These are phyloP conservation scores for Thalassiosira oceanica DNA, from an alignment of 352 stramenopile species.

Conservation along the genomic window DNA sequence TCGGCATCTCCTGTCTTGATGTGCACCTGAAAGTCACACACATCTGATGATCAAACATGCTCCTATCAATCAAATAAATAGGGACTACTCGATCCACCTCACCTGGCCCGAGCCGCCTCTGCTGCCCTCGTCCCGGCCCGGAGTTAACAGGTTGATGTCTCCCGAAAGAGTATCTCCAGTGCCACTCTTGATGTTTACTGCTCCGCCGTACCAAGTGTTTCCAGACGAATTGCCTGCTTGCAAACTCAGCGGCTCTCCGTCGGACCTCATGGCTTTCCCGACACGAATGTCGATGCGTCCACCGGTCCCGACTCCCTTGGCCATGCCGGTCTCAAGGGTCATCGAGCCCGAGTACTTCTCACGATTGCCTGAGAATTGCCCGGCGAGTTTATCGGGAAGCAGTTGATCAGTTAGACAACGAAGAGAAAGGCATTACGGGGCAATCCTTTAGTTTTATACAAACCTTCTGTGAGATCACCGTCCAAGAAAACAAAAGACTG, in stretches of 20 bases:
- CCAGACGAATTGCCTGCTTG: constrained; percentile 10
- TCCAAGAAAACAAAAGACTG: too few species aligned
- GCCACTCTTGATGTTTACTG: constrained; percentile 19
- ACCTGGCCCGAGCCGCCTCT: constrained; percentile 6
- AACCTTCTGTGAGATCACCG: too few species aligned
- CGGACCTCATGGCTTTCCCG: constrained; percentile 1
- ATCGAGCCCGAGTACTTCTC: constrained; percentile 14
- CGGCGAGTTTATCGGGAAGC: too few species aligned
- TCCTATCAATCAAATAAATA: too few species aligned
- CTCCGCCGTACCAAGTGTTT: constrained; percentile 8
- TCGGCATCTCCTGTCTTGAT: too few species aligned
- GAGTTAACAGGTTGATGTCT: constrained; percentile 15
- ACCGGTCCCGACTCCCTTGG: constrained; percentile 15
- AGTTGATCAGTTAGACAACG: too few species aligned
- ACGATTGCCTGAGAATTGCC: too few species aligned
- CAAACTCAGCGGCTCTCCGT: constrained; percentile 24
- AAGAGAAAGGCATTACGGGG: too few species aligned
- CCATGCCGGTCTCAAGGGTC: constrained; percentile 14
- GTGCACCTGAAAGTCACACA: too few species aligned
- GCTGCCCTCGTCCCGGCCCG: constrained; percentile 1
- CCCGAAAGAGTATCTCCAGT: constrained; percentile 2
- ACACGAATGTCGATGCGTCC: constrained; percentile 16
- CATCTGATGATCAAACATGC: too few species aligned
- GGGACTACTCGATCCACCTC: too few species aligned
- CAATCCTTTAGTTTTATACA: too few species aligned